Conservation (phyloP, 2,329 filamentous ascomycete genomes). For the Verticillium nonalfalfae region DNA sequence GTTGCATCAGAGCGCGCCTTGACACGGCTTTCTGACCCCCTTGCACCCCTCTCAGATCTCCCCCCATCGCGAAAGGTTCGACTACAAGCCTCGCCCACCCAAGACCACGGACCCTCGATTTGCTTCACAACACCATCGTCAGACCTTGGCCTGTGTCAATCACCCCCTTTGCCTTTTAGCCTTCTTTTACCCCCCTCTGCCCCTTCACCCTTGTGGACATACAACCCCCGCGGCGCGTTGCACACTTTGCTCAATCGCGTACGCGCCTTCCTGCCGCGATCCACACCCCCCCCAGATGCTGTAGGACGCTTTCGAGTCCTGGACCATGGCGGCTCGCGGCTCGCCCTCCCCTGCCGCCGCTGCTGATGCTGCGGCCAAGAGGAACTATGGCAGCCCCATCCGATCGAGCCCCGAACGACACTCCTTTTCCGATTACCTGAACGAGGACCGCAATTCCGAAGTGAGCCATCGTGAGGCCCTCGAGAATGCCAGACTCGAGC, state of each 20-base stretch:
- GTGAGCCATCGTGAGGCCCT: slow-evolving; percentile 60
- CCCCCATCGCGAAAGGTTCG: not conserved
- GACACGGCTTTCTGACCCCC: not conserved
- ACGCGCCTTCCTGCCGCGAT: not conserved
- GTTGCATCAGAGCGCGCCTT: slow-evolving; percentile 1
- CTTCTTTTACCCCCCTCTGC: not conserved
- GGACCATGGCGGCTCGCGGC: slow-evolving; percentile 26
- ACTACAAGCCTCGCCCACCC: not conserved
- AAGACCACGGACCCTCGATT: not conserved
- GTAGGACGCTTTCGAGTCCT: not conserved
- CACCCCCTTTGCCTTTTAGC: not conserved
- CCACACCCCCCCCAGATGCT: not conserved
- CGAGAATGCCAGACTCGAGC: slow-evolving; percentile 56
- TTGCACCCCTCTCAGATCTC: not conserved
- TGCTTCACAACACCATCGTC: not conserved
- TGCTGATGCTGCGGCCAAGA: slow-evolving; percentile 13
- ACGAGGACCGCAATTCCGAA: slow-evolving; percentile 55
- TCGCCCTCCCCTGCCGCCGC: slow-evolving; percentile 22
- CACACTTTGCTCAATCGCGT: not conserved
- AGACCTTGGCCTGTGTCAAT: not conserved
- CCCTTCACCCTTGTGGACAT: not conserved
- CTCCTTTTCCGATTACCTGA: slow-evolving; percentile 55
- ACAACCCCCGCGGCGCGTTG: not conserved
- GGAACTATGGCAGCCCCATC: slow-evolving; percentile 23
- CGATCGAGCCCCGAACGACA: slow-evolving; percentile 34